Base-by-base conservation (phyloP, 2,329 filamentous ascomycete genomes). In the Paracamarosporium sp. region DNA sequence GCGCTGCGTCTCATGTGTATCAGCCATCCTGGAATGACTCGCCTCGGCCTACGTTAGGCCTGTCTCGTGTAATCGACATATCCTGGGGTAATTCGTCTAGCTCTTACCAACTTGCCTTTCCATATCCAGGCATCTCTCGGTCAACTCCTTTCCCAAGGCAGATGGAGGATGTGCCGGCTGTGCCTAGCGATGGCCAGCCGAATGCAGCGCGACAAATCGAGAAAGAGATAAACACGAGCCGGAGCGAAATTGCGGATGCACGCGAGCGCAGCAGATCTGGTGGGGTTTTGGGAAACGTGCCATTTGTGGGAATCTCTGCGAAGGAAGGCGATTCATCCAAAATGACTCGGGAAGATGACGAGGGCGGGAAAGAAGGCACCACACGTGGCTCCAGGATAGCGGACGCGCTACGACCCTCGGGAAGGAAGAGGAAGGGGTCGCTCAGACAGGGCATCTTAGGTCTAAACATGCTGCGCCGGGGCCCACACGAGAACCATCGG, bases 361-460 rank as follows among this genome's bases (percentile, higher is more conserved):
- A 53, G 44, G 28, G 28, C 36, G 7, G 20, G 46, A 27, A 44
- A 56, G 45, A 50, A 50, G 31, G 22, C 13, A 40, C 47, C 15
- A 27, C 31, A 40, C 47, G 47, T 50, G 33, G 47, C 33, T 40
- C 31, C 31, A 24, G 31, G 47, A 28, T 50, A 15, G 24, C n/a
- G 30, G 30, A 35, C 56, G 81, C 79, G 25, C 72, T 83, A 50
- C 83, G 67, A 55, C 80, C 83, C 54, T 81, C 82, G 73, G 69
- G 67, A 30, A 83, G 92, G 54, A 88, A 88, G 67, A 86, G 93
- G 58, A 91, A 90, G 72, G 93, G 92, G 4, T 97, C 93, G 11
- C 81, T 97, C 73, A 86, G 93, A 58, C 97, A 97, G 77, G 92
- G 92, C 25, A 81, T 97, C 47, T 82, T 97, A 17, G 91, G 92